A percentile compares a stretch with the other conserved stretches of the same genome.
These are phyloP conservation scores for Trametes polyzona DNA, from an alignment of 1,284 basidiomycete genomes.

Conservation along the genomic window DNA sequence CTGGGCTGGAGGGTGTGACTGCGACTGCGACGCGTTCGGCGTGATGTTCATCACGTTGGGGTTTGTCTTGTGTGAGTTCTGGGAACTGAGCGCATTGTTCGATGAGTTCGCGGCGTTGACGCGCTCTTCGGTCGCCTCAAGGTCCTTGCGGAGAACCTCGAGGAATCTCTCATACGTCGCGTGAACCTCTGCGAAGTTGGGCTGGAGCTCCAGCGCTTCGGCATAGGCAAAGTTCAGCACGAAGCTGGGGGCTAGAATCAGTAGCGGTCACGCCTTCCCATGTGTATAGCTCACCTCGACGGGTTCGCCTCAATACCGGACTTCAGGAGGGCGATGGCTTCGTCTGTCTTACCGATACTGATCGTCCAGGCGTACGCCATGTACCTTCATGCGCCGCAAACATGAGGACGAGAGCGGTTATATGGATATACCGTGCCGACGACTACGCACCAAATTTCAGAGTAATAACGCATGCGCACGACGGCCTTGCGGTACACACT, in stretches of 20 bases:
- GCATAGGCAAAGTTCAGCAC: constrained; percentile 88
- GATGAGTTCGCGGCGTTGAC: constrained; percentile 49
- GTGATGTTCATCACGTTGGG: constrained; percentile 16
- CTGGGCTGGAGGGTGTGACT: constrained; percentile 26
- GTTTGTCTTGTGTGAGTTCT: constrained; percentile 7
- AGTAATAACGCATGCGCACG: constrained; percentile 91
- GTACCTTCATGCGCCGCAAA: constrained; percentile 81
- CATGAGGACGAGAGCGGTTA: background rate
- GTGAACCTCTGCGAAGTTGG: constrained; percentile 72
- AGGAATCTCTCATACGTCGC: constrained; percentile 75
- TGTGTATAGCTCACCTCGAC: constrained; percentile 56
- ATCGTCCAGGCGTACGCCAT: constrained; percentile 87
- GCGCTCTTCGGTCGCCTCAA: constrained; percentile 68
- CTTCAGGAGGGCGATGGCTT: constrained; percentile 82
- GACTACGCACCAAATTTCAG: constrained; percentile 84
- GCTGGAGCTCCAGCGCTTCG: constrained; percentile 77
- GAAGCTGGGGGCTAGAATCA: constrained; percentile 57
- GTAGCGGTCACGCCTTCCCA: background rate
- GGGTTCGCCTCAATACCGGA: constrained; percentile 91
- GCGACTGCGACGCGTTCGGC: constrained; percentile 1
- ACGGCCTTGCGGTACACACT: constrained; percentile 89
- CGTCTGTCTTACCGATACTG: constrained; percentile 78
- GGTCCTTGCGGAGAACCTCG: constrained; percentile 66
- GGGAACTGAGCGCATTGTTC: constrained; percentile 34
- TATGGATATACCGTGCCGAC: background rate